Evolutionary conservation across 2,329 filamentous ascomycete species (phyloP), one percentile per base, ranked within the genome.

Genomic region (Aspergillus arachidicola): DNA sequence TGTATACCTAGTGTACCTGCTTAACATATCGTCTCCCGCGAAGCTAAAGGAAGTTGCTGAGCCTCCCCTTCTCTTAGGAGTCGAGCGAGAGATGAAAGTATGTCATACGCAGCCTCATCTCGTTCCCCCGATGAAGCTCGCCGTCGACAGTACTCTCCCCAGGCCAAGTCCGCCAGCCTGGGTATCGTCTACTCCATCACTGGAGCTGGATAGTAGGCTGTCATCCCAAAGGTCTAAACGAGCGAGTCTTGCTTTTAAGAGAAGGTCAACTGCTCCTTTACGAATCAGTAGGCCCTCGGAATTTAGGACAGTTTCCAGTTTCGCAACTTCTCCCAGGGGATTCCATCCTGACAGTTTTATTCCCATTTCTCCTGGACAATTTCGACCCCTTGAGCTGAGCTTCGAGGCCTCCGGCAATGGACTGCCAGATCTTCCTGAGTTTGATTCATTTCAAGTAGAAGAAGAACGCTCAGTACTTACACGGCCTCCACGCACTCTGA

Each of bases 81-180:
- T 78, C 46, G 73, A 81, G 61, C 75, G 78, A 68, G 76, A 80
- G 62, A 80, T 81, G 78, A 70, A 75, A 69, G 72, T 82, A 71
- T 80, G 76, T 70, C 75, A 79, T 61, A 75, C 77, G 59, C 81
- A 83, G 68, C 82, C 82, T 64, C 77, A 78, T 68, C 76, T 81
- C 48, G 76, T 82, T 53, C 76, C 80, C 30, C 80, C 81, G 7
- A 82, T 82, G 79, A 80, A 78, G 68, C 71, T 81, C 65, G 73
- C 73, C 46, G 72, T 80, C 58, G 79, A 79, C 64, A 76, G 81
- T 69, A 73, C 79, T 58, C 72, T 79, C 26, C 78, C 79, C 19
- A 73, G 73, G 38, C 75, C 75, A 45, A 68, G 66, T 57, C 63
- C 73, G 9, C 68, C 71, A 53, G 70, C 73, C 45, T 70, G 70